A percentile compares a stretch with the other conserved stretches of the same genome.
Evolutionary conservation across 1,284 basidiomycete genomes (phyloP).

Genomic region (Apiotrichum domesticum): DNA sequence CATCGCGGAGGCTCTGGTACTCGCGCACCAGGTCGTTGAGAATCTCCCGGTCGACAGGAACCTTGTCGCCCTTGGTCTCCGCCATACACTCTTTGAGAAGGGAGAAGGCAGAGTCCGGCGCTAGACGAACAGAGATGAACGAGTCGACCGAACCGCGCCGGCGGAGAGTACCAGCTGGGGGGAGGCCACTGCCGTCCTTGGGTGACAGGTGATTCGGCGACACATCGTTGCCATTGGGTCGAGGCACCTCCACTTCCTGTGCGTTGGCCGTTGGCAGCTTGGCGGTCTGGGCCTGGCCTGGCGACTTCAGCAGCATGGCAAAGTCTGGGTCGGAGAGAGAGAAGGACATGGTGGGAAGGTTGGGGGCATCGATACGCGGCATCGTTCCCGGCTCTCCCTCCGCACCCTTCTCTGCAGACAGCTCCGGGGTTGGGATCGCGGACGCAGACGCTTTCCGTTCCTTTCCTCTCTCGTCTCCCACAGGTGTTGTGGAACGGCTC

Average conservation of each 20-base stretch:
- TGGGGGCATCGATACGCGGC: slow-evolving; percentile 40
- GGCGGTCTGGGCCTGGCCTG: slow-evolving; percentile 15
- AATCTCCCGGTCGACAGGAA: slow-evolving; percentile 68
- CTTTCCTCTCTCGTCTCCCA: background rate
- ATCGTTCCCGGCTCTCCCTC: background rate
- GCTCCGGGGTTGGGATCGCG: background rate
- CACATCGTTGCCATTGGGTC: slow-evolving; percentile 5
- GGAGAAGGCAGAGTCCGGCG: slow-evolving; percentile 27
- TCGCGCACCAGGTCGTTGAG: slow-evolving; percentile 66
- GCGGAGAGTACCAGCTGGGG: slow-evolving; percentile 19
- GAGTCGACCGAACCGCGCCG: slow-evolving; percentile 40
- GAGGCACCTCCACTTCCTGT: background rate
- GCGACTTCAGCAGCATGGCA: slow-evolving; percentile 42
- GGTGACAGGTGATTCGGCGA: slow-evolving; percentile 23
- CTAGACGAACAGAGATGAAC: slow-evolving; percentile 28
- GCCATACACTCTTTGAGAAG: slow-evolving; percentile 50
- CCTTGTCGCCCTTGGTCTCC: slow-evolving; percentile 59
- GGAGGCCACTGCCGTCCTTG: slow-evolving; percentile 19
- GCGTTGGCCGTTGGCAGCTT: background rate
- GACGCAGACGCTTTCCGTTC: background rate
- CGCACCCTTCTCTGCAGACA: background rate
- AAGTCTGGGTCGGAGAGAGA: slow-evolving; percentile 48
- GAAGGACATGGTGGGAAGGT: slow-evolving; percentile 44
- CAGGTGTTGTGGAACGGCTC: background rate
- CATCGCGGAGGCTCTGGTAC: slow-evolving; percentile 62